Percentiles rank a stretch among this genome's conserved stretches.
phyloP scores from a whole-genome alignment of 805 yeast genomes.

The Tetrapisispora arboricola region DNA sequence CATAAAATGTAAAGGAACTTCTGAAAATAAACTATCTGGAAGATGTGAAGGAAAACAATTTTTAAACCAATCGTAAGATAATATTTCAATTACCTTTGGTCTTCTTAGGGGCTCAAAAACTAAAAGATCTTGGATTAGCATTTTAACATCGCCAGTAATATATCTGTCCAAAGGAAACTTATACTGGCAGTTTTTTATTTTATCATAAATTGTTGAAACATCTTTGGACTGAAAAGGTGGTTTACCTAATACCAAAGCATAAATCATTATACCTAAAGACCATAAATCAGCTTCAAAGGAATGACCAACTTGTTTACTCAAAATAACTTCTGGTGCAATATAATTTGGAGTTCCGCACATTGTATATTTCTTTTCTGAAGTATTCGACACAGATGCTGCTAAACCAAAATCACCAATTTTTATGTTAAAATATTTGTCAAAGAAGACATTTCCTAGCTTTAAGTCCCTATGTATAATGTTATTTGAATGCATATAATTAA shows the following conservation, averaged over 20 bases:
- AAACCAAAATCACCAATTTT: constrained; percentile 97
- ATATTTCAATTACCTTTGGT: constrained; percentile 69
- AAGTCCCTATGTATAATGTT: constrained; percentile 93
- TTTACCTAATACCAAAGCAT: constrained; percentile 82
- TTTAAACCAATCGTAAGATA: constrained; percentile 78
- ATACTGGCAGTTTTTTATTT: constrained; percentile 77
- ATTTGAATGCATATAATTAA: constrained; percentile 82
- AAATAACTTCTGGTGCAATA: constrained; percentile 94
- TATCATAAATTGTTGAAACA: constrained; percentile 82
- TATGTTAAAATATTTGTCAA: constrained; percentile 87
- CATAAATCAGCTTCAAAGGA: constrained; percentile 92
- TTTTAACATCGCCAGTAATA: constrained; percentile 62
- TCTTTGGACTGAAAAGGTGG: constrained; percentile 98
- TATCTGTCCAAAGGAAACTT: constrained; percentile 60
- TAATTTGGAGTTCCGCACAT: constrained; percentile 98
- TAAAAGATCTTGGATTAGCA: constrained; percentile 61
- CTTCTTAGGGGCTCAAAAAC: constrained; percentile 70
- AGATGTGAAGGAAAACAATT: constrained; percentile 77
- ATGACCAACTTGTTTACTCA: constrained; percentile 82
- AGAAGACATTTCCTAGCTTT: constrained; percentile 90
- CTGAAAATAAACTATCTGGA: constrained; percentile 34
- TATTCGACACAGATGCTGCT: constrained; percentile 80
- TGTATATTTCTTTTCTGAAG: constrained; percentile 72
- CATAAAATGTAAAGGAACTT: constrained; percentile 51
- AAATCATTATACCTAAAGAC: constrained; percentile 96